Percentiles rank a stretch among this genome's conserved stretches.
Conservation (phyloP, 2,329 filamentous ascomycete species). For the Ophiostoma novo-ulmi region DNA sequence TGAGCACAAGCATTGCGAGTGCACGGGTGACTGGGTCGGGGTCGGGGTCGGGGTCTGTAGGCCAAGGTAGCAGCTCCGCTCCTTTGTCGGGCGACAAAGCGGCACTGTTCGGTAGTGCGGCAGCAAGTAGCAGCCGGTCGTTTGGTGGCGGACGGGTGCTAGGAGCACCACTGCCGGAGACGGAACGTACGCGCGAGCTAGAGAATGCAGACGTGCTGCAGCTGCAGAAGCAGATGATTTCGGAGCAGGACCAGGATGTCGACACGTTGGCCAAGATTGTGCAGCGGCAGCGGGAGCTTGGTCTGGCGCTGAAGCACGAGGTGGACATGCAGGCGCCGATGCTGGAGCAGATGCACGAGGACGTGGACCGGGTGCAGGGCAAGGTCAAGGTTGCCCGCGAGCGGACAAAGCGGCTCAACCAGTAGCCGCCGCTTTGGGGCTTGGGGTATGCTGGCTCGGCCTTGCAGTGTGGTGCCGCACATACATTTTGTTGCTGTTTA, state of each 20-base stretch:
- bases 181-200: constrained; percentile 67
- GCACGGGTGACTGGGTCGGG: constrained; percentile 44
- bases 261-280: constrained; percentile 64
- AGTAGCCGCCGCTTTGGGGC: not conserved
- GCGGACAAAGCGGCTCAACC: constrained; percentile 58
- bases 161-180: constrained; percentile 68
- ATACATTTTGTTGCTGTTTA: not conserved
- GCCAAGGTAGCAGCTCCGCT: constrained; percentile 43
- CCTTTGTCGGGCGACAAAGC: constrained; percentile 47
- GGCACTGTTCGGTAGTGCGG: constrained; percentile 42
- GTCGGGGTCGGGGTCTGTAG: constrained; percentile 33
- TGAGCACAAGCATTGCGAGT: constrained; percentile 53
- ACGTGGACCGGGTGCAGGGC: constrained; percentile 58
- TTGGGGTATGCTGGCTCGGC: too few species aligned
- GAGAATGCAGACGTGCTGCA: constrained; percentile 71
- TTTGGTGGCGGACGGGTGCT: constrained; percentile 58
- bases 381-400: constrained; percentile 73
- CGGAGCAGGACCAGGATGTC: constrained; percentile 69
- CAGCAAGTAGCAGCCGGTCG: constrained; percentile 30
- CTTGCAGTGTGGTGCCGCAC: too few species aligned
- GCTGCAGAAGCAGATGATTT: constrained; percentile 68
- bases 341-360: constrained; percentile 61
- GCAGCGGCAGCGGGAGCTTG: constrained; percentile 70
- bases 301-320: constrained; percentile 68
- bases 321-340: constrained; percentile 66